A percentile compares a stretch with the other conserved stretches of the same genome.
phyloP scores from a whole-genome alignment of 495 filamentous ascomycete species.

The Umbilicaria muhlenbergii region DNA sequence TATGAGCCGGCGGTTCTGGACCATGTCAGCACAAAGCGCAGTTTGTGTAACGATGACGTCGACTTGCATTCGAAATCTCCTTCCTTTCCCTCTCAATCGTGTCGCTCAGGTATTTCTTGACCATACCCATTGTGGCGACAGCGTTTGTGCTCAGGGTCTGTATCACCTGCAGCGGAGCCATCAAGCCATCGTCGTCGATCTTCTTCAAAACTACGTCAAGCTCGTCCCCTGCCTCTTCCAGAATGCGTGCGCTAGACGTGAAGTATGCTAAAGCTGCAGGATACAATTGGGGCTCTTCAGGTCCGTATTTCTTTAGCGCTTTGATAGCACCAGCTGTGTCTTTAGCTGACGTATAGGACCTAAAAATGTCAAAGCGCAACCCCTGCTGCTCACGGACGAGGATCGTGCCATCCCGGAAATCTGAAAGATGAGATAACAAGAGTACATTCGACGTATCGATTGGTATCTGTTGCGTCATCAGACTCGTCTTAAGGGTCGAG shows the following conservation, averaged over 20 bases:
- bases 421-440: conserved; percentile 77
- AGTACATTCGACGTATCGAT: conserved; percentile 93
- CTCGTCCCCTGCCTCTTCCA: conserved; percentile 75
- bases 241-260: conserved; percentile 63
- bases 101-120: conserved; percentile 78
- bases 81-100: conserved; percentile 78
- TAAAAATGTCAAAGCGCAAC: conserved; percentile 85
- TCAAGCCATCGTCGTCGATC: conserved; percentile 79
- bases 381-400: conserved; percentile 90
- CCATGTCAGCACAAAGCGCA: conserved; percentile 7
- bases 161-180: conserved; percentile 94
- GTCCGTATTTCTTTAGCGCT: conserved; percentile 80
- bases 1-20: conserved; percentile 65
- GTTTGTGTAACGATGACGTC: not conserved
- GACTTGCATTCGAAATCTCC: conserved; percentile 54
- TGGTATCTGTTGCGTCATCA: conserved; percentile 37
- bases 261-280: conserved; percentile 88
- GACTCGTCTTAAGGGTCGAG: not conserved
- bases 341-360: conserved; percentile 85
- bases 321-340: conserved; percentile 83
- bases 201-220: conserved; percentile 64
- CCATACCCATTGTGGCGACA: conserved; percentile 91
- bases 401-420: conserved; percentile 79
- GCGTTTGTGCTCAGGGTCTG: conserved; percentile 74
- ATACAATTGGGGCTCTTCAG: conserved; percentile 84